Evolutionary conservation across 371 early-diverging fungal species (phyloP).

Genomic region (Lichtheimia ramosa): DNA sequence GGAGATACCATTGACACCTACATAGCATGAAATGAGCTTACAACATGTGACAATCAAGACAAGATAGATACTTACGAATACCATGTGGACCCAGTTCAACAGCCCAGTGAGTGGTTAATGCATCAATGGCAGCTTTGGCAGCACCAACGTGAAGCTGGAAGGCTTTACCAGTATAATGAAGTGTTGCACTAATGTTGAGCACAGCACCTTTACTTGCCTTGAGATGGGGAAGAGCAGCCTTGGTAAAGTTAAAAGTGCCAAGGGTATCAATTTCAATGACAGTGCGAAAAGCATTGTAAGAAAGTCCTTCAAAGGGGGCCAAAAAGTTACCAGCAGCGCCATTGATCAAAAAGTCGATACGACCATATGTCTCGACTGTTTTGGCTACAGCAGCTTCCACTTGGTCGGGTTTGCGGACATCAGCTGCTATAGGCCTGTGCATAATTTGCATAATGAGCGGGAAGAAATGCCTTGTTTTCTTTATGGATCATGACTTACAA

Average conservation of each 20-base stretch:
- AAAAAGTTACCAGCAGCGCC: slow-evolving; percentile 84
- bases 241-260: slow-evolving; percentile 72
- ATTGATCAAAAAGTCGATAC: slow-evolving; percentile 63
- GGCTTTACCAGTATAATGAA: slow-evolving; percentile 62
- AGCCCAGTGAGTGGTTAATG: slow-evolving; percentile 54
- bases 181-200: slow-evolving; percentile 68
- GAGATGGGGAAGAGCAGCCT: slow-evolving; percentile 70
- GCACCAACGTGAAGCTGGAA: slow-evolving; percentile 54
- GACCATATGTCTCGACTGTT: slow-evolving; percentile 66
- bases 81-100: slow-evolving; percentile 52
- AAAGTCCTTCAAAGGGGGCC: slow-evolving; percentile 62
- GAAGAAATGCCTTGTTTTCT: too few species aligned
- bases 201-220: slow-evolving; percentile 68
- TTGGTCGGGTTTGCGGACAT: slow-evolving; percentile 65
- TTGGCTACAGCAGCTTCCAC: slow-evolving; percentile 63
- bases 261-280: slow-evolving; percentile 55
- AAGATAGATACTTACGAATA: slow-evolving; percentile 27
- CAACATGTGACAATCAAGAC: not conserved
- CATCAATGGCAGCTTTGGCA: slow-evolving; percentile 47
- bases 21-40: not conserved
- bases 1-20: slow-evolving; percentile 37
- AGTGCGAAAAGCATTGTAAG: slow-evolving; percentile 73
- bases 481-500: slow-evolving; percentile 25
- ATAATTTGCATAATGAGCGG: not conserved
- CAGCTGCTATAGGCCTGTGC: slow-evolving; percentile 54